phyloP scores from a whole-genome alignment of 2,329 filamentous ascomycete species.

The Aspergillus fischeri region DNA sequence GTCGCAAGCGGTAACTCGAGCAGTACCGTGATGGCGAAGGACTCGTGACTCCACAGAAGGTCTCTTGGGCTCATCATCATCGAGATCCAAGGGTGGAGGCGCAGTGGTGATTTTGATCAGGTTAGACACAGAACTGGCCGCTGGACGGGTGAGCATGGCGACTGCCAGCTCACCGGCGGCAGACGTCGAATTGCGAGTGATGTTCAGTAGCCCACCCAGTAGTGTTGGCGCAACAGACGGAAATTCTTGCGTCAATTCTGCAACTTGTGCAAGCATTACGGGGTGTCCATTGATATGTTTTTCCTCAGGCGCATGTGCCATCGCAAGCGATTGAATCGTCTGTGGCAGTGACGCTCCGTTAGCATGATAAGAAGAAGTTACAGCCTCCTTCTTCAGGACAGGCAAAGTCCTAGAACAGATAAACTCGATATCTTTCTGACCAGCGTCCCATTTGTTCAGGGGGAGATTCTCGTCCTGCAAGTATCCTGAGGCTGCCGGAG shows the following conservation, averaged over 20 bases:
- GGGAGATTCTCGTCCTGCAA: conserved; percentile 8
- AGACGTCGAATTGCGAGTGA: conserved; percentile 55
- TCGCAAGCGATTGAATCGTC: conserved; percentile 54
- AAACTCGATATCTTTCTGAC: conserved; percentile 57
- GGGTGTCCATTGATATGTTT: conserved; percentile 38
- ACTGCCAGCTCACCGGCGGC: conserved; percentile 59
- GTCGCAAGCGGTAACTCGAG: conserved; percentile 37
- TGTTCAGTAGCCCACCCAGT: conserved; percentile 50
- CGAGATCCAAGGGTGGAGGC: conserved; percentile 17
- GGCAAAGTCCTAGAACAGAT: conserved; percentile 51
- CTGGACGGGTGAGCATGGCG: conserved; percentile 44
- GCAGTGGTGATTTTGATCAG: conserved; percentile 43
- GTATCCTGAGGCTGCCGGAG: conserved; percentile 12
- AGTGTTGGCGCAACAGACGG: conserved; percentile 47
- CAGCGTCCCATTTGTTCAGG: conserved; percentile 57
- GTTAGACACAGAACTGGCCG: conserved; percentile 27
- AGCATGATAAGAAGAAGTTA: conserved; percentile 57
- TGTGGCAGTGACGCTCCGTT: conserved; percentile 52
- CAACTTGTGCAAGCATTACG: conserved; percentile 46
- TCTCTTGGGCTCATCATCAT: conserved; percentile 19
- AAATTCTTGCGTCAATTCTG: conserved; percentile 54
- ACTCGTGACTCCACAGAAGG: conserved; percentile 5
- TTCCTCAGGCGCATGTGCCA: conserved; percentile 42
- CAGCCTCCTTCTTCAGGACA: conserved; percentile 42
- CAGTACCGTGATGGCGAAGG: conserved; percentile 21